These are phyloP conservation scores for Lecanicillium sp. DNA, from an alignment of 2,329 filamentous ascomycete genomes.

Conservation along the genomic window DNA sequence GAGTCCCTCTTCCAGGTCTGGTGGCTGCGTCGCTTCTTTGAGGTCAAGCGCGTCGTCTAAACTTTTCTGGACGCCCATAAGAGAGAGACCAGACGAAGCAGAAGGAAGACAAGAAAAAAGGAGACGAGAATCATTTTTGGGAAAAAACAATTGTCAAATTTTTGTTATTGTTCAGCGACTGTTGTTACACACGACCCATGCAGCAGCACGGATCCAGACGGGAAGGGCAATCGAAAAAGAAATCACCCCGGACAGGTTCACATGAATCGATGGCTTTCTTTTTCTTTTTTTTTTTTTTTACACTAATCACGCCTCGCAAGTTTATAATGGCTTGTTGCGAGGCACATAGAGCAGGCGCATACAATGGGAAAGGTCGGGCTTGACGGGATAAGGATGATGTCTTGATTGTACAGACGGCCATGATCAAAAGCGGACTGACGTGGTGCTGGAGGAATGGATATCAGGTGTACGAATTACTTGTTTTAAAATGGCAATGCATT, in stretches of 20 bases:
- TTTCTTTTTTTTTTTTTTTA: background rate
- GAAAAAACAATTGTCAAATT: no score
- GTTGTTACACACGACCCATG: no score
- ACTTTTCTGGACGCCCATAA: no score
- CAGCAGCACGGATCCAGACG: no score
- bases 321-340: conserved; percentile 4
- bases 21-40: conserved; percentile 98
- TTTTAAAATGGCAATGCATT: no score
- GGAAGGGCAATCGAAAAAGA: no score
- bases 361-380: background rate
- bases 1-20: conserved; percentile 98
- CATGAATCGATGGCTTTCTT: background rate
- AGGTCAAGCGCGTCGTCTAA: conserved; percentile 67
- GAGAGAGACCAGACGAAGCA: no score
- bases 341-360: conserved; percentile 1
- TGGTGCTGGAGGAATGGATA: background rate
- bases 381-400: conserved; percentile 1
- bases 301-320: conserved; percentile 9
- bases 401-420: background rate
- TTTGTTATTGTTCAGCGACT: no score
- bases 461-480: conserved; percentile 1
- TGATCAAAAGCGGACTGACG: background rate
- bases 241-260: background rate
- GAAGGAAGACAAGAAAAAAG: no score
- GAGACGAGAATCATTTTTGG: no score